These are phyloP conservation scores for Apostasia ramifera DNA, from an alignment of 106 monocot genomes.

Conservation along the genomic window DNA sequence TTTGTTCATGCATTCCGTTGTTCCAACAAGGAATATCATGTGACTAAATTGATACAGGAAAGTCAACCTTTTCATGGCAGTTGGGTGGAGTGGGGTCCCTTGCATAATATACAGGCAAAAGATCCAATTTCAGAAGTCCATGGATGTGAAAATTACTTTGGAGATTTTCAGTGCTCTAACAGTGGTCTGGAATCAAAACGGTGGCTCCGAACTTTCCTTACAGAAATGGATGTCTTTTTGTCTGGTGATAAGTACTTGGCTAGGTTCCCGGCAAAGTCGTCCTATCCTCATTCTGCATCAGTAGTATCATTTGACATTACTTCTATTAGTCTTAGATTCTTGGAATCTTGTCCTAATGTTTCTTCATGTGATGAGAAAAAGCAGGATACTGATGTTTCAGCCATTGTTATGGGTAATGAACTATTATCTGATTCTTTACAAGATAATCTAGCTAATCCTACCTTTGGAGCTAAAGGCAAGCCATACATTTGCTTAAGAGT, in stretches of 20 bases:
- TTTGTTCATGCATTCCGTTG: slow-evolving; percentile 57
- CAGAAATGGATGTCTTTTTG: slow-evolving; percentile 24
- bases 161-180: slow-evolving; percentile 8
- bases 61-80: slow-evolving; percentile 31
- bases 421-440: slow-evolving; percentile 4
- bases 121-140: slow-evolving; percentile 3
- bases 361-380: slow-evolving; percentile 5
- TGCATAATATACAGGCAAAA: slow-evolving; percentile 11
- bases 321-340: slow-evolving; percentile 33
- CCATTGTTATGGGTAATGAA: neutral
- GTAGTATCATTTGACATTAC: slow-evolving; percentile 74
- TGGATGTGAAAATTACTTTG: slow-evolving; percentile 8
- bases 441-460: neutral
- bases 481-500: slow-evolving; percentile 37
- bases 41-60: slow-evolving; percentile 11
- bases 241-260: slow-evolving; percentile 35
- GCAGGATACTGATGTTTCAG: slow-evolving; percentile 4
- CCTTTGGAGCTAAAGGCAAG: slow-evolving; percentile 3
- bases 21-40: slow-evolving; percentile 6
- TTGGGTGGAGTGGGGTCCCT: slow-evolving; percentile 79
- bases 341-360: slow-evolving; percentile 23
- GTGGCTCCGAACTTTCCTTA: slow-evolving; percentile 45
- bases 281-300: slow-evolving; percentile 45
- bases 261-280: slow-evolving; percentile 54
- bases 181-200: slow-evolving; percentile 15